phyloP scores from a whole-genome alignment of 148 eudicot species.

The Dysphania ambrosioides region DNA sequence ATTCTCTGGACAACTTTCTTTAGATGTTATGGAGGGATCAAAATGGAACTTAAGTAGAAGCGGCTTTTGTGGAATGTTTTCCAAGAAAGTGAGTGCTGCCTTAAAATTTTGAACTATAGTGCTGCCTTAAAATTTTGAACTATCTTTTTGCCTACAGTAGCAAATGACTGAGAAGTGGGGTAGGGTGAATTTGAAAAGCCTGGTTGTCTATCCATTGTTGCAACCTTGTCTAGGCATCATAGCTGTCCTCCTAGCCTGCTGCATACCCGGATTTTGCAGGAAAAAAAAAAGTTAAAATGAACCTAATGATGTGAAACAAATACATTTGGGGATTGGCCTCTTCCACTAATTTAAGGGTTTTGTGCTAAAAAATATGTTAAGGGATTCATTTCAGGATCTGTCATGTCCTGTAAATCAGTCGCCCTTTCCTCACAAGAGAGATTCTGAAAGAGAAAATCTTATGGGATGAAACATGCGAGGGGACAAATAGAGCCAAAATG shows the following conservation, averaged over 20 bases:
- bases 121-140: too few relatives aligned
- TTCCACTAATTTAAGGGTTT: background rate
- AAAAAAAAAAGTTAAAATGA: background rate
- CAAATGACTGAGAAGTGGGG: too few relatives aligned
- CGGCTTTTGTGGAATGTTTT: conserved; percentile 99
- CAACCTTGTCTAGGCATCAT: background rate
- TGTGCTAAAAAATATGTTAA: background rate
- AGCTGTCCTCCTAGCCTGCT: too few relatives aligned
- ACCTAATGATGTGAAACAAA: too few relatives aligned
- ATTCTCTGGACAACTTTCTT: conserved; percentile 84
- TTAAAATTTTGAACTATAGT: too few relatives aligned
- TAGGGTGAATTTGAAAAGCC: background rate
- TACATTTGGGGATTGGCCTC: background rate
- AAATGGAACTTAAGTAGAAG: conserved; percentile 80
- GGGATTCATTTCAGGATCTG: background rate
- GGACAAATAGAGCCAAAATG: background rate
- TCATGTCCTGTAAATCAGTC: background rate
- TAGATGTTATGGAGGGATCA: conserved; percentile 70
- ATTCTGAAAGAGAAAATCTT: background rate
- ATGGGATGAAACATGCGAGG: background rate
- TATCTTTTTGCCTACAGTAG: too few relatives aligned
- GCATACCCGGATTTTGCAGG: background rate
- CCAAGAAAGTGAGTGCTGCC: too few relatives aligned
- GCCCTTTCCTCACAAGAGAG: too few relatives aligned
- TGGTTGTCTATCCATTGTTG: too few relatives aligned